These are phyloP conservation scores for Picea sitchensis DNA, from an alignment of 75 land plant genomes.

Conservation along the genomic window DNA sequence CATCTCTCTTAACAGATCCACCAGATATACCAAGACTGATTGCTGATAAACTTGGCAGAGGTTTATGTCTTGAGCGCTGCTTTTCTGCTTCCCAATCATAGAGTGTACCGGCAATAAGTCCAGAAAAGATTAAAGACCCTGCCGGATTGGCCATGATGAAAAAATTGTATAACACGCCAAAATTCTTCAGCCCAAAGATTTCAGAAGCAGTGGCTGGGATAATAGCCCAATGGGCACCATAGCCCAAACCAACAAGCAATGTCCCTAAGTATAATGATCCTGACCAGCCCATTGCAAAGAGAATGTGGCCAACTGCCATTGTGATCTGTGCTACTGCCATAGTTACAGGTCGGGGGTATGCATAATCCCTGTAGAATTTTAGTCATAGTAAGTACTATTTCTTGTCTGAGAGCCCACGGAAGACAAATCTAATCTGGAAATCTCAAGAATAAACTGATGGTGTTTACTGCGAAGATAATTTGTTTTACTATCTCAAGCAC, in stretches of 20 bases:
- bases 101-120: constrained; percentile 33
- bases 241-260: constrained; percentile 44
- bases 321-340: constrained; percentile 26
- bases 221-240: constrained; percentile 52
- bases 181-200: constrained; percentile 46
- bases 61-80: constrained; percentile 13
- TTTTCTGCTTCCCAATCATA: constrained; percentile 44
- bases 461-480: neutral
- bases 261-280: constrained; percentile 43
- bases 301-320: constrained; percentile 43
- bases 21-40: constrained; percentile 5
- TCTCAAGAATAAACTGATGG: no score
- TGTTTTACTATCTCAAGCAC: neutral
- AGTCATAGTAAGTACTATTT: constrained; percentile 3
- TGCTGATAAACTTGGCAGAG: neutral
- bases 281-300: constrained; percentile 38
- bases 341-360: constrained; percentile 29
- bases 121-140: constrained; percentile 39
- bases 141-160: constrained; percentile 34
- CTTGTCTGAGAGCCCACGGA: neutral
- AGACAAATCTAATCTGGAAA: neutral
- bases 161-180: constrained; percentile 47
- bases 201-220: constrained; percentile 48
- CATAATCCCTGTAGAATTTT: constrained; percentile 35
- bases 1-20: neutral